Evolutionary conservation across 345 rosid species (phyloP), one percentile per base, ranked within the genome.

Genomic region (Mangifera indica): DNA sequence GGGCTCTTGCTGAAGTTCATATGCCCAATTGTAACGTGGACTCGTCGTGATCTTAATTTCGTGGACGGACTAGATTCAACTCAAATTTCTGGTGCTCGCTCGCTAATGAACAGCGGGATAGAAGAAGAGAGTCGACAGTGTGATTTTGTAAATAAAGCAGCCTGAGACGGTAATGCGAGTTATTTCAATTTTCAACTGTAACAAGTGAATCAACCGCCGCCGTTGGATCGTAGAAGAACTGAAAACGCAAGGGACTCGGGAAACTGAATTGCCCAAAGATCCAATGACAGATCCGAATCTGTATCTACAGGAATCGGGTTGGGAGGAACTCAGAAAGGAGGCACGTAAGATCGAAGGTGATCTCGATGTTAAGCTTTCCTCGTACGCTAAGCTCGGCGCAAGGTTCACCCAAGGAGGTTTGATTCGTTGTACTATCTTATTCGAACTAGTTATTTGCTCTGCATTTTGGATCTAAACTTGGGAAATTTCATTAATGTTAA

Each of bases 311-410:
- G 98, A 95, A 78, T 91, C 97, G 32, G 98, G 98, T 29, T 95
- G 99, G 97, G 99, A 90, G 79, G 99, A 95, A 71, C 85, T 93
- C 68, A 84, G 99, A 81, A 85, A 82, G 70, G 96, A 91, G 65
- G 98, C 98, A 61, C 88, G 98, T 63, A 95, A 89, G 85, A 81
- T 93, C 78, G 99, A 92, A 82, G 93, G 97, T 73, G 98, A 94
- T 90, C 93, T 94, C 74, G 99, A 94, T 59, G 96, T 95, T 60
- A 96, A 96, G 85, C 95, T 96, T 70, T 91, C 98, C 63, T 93
- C 98, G 26, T 96, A 96, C 65, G 99, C 98, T 55, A 96, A 96
- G 81, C 93, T 96, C 57, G 99, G 99, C 32, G 82, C 97, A 29
- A 85, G 98, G 73, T 93, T 91, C 81, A 84, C 88, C 20, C 99